These are phyloP conservation scores for Colletotrichum sp. DNA, from an alignment of 2,329 filamentous ascomycete species.

Conservation along the genomic window DNA sequence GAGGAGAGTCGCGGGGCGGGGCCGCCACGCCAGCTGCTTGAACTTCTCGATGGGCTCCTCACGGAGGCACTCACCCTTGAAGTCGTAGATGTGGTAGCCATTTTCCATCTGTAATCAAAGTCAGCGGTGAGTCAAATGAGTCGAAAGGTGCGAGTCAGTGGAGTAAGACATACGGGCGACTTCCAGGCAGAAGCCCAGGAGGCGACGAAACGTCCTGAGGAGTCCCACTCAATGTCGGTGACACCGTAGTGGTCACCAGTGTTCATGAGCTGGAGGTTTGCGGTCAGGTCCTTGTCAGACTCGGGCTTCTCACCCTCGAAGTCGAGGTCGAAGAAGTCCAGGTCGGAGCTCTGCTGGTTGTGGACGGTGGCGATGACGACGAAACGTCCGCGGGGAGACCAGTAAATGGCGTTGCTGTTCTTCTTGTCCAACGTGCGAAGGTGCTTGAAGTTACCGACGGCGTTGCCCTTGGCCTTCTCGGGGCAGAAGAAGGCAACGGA, in stretches of 20 bases:
- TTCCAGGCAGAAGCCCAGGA: slow-evolving; percentile 96
- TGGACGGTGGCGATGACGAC: slow-evolving; percentile 92
- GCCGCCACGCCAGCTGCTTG: slow-evolving; percentile 96
- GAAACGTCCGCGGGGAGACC: slow-evolving; percentile 94
- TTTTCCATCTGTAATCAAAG: slow-evolving; percentile 83
- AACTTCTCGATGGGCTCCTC: slow-evolving; percentile 96
- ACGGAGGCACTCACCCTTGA: slow-evolving; percentile 85
- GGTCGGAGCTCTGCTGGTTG: slow-evolving; percentile 91
- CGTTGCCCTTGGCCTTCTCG: slow-evolving; percentile 85
- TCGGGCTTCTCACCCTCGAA: slow-evolving; percentile 97
- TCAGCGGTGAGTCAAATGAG: neutral
- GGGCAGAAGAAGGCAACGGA: slow-evolving; percentile 95
- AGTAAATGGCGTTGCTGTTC: slow-evolving; percentile 99
- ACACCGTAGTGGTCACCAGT: slow-evolving; percentile 95
- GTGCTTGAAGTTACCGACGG: slow-evolving; percentile 93
- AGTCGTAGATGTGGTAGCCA: slow-evolving; percentile 97
- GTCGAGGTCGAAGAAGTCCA: slow-evolving; percentile 98
- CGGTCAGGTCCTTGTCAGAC: slow-evolving; percentile 90
- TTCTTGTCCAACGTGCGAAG: slow-evolving; percentile 97
- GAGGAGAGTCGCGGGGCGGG: slow-evolving; percentile 88
- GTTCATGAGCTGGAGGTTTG: slow-evolving; percentile 95
- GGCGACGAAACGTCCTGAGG: slow-evolving; percentile 91
- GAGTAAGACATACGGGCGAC: slow-evolving; percentile 73
- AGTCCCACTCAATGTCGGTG: slow-evolving; percentile 98
- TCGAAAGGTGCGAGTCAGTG: neutral